These are phyloP conservation scores for Trichoderma virens DNA, from an alignment of 495 filamentous ascomycete species.

Conservation along the genomic window DNA sequence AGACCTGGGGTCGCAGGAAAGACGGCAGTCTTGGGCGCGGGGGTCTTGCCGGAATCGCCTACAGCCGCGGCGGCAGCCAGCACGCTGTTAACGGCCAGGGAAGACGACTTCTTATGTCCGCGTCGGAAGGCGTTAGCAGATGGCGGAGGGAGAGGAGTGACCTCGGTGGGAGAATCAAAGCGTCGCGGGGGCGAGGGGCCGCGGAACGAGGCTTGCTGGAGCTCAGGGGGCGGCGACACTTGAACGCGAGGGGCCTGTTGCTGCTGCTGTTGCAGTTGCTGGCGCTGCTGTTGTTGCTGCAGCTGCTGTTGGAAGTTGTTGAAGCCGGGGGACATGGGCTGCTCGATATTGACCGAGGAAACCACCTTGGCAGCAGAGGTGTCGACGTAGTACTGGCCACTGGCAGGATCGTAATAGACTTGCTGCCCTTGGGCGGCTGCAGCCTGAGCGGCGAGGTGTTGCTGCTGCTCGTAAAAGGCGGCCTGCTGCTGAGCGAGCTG, in stretches of 20 bases:
- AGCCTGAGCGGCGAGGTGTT: slow-evolving; percentile 42
- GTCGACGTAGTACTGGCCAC: slow-evolving; percentile 67
- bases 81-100: slow-evolving; percentile 55
- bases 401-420: slow-evolving; percentile 70
- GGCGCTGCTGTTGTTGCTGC: slow-evolving; percentile 27
- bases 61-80: slow-evolving; percentile 46
- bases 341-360: slow-evolving; percentile 2
- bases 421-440: slow-evolving; percentile 36
- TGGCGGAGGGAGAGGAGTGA: slow-evolving; percentile 66
- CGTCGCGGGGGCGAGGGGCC: slow-evolving; percentile 66
- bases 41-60: slow-evolving; percentile 45
- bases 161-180: slow-evolving; percentile 51
- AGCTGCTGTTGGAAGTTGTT: slow-evolving; percentile 18
- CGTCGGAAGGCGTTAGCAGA: slow-evolving; percentile 83
- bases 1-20: slow-evolving; percentile 76
- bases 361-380: slow-evolving; percentile 17
- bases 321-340: slow-evolving; percentile 9
- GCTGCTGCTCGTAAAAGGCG: slow-evolving; percentile 36
- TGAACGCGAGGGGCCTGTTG: slow-evolving; percentile 54
- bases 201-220: slow-evolving; percentile 42
- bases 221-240: slow-evolving; percentile 66
- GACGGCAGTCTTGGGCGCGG: slow-evolving; percentile 67
- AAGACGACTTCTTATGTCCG: slow-evolving; percentile 85
- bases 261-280: slow-evolving; percentile 24
- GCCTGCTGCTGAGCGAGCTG: slow-evolving; percentile 31